These are phyloP conservation scores for Lodderomyces beijingensis DNA, from an alignment of 1,139 yeast species.

Conservation along the genomic window DNA sequence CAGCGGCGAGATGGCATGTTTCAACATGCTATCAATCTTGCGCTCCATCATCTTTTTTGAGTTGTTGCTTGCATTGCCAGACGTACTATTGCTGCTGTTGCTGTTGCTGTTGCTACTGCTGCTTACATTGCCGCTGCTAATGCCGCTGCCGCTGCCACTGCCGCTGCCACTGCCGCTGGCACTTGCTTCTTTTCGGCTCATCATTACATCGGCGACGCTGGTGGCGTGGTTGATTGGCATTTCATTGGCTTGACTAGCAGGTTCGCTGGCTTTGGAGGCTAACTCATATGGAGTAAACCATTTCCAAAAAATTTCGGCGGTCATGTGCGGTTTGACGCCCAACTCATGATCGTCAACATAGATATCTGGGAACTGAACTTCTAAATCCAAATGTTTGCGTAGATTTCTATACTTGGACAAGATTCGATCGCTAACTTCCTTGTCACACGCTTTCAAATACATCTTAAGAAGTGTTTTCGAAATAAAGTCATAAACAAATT, in stretches of 20 bases:
- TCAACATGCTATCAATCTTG: constrained; percentile 6
- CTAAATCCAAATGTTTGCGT: constrained; percentile 8
- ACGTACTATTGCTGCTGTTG: not conserved
- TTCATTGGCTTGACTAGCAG: not conserved
- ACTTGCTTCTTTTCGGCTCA: too few species aligned
- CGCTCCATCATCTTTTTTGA: constrained; percentile 1
- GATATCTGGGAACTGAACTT: constrained; percentile 8
- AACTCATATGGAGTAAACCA: constrained; percentile 10
- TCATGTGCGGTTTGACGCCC: constrained; percentile 3
- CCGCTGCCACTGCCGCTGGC: constrained; percentile 1
- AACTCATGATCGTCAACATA: constrained; percentile 3
- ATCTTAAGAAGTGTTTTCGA: constrained; percentile 7
- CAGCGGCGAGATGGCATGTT: constrained; percentile 7
- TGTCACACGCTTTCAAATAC: not conserved
- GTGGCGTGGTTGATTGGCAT: not conserved
- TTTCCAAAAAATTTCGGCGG: constrained; percentile 4
- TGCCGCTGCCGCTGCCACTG: not conserved
- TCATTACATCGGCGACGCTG: too few species aligned
- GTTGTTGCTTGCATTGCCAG: not conserved
- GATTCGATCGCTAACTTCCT: constrained; percentile 1
- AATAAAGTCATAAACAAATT: constrained; percentile 7
- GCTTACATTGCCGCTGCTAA: not conserved
- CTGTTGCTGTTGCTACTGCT: not conserved
- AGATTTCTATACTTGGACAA: constrained; percentile 4
- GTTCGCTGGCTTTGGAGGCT: not conserved